Conservation (phyloP, 305 asterid genomes). For the Solanum chacoense region DNA sequence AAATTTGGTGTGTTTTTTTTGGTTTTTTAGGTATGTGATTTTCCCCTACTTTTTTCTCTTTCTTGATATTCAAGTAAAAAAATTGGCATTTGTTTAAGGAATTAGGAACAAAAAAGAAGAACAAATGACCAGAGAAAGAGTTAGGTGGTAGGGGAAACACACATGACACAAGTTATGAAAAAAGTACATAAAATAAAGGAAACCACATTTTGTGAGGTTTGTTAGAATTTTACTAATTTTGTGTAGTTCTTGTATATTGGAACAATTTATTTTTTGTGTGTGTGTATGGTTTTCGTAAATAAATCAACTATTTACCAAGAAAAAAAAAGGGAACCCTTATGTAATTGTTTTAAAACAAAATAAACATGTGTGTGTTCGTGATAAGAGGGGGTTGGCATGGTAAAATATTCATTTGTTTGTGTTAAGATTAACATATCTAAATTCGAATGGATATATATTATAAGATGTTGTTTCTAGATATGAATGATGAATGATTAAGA, state of each 20-base stretch:
- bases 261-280: background rate
- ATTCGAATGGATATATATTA: background rate
- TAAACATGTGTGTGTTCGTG: background rate
- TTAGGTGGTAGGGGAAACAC: background rate
- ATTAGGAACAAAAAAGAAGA: background rate
- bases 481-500: background rate
- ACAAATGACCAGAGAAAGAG: background rate
- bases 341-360: background rate
- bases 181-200: background rate
- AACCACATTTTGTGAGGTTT: background rate
- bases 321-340: background rate
- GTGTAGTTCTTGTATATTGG: background rate
- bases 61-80: background rate
- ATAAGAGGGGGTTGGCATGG: background rate
- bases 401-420: accelerated
- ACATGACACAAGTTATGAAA: background rate
- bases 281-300: background rate
- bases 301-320: background rate
- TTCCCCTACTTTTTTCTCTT: background rate
- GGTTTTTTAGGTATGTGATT: background rate
- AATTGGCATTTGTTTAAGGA: background rate
- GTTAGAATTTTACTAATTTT: background rate
- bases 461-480: background rate
- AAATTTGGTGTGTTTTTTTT: background rate
- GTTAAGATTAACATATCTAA: background rate